Evolutionary conservation across 2,329 filamentous ascomycete genomes (phyloP).

Genomic region (Fonsecaea nubica): DNA sequence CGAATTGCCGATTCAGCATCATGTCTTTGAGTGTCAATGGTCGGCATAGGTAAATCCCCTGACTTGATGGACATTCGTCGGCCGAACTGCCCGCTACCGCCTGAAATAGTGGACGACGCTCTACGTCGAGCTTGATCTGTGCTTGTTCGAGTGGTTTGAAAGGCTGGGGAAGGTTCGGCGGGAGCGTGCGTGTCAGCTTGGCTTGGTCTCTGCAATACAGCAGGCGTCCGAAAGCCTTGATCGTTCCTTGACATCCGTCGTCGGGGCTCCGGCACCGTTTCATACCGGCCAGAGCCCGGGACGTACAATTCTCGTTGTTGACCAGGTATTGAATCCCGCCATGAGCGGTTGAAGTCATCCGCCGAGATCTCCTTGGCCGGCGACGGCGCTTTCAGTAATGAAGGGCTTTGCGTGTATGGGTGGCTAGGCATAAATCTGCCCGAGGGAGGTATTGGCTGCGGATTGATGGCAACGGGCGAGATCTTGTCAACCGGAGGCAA

Average conservation of each 20-base stretch:
- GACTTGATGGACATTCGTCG: conserved; percentile 67
- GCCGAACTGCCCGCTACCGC: conserved; percentile 74
- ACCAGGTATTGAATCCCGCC: conserved; percentile 71
- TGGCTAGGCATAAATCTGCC: conserved; percentile 63
- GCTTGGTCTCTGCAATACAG: conserved; percentile 76
- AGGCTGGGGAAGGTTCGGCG: conserved; percentile 83
- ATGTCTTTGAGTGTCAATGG: conserved; percentile 43
- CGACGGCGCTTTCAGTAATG: conserved; percentile 75
- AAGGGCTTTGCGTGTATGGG: conserved; percentile 60
- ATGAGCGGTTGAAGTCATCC: conserved; percentile 89
- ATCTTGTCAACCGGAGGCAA: conserved; percentile 84
- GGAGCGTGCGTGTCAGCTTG: conserved; percentile 68
- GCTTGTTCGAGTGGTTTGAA: conserved; percentile 76
- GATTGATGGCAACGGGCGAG: conserved; percentile 70
- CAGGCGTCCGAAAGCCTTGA: conserved; percentile 70
- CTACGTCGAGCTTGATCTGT: conserved; percentile 75
- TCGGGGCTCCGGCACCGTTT: conserved; percentile 79
- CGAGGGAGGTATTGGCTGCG: conserved; percentile 51
- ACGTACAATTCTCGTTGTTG: conserved; percentile 83
- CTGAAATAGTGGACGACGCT: conserved; percentile 89
- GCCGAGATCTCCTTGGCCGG: conserved; percentile 84
- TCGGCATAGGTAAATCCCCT: conserved; percentile 50
- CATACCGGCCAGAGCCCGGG: conserved; percentile 91
- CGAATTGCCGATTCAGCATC: conserved; percentile 47
- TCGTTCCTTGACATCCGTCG: conserved; percentile 74